A percentile compares a stretch with the other conserved stretches of the same genome.
Conservation (phyloP, 1,284 basidiomycete genomes). For the Apiotrichum akiyoshidainum region DNA sequence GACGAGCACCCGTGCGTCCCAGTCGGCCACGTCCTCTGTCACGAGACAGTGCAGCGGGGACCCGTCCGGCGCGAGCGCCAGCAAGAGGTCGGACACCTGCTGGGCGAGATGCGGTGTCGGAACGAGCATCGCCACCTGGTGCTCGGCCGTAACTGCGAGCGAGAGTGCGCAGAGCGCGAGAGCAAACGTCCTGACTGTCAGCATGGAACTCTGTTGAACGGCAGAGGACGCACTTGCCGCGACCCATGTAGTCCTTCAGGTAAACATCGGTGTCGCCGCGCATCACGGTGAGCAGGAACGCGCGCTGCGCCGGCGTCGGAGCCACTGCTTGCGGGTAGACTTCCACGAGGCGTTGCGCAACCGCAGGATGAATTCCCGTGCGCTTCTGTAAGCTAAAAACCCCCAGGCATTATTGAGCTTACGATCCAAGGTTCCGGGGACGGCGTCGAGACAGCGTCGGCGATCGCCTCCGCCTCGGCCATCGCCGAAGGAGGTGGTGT, state of each 20-base stretch:
- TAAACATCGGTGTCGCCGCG: slow-evolving; percentile 30
- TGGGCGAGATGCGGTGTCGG: slow-evolving; percentile 32
- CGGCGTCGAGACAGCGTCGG: not conserved
- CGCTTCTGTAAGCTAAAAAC: slow-evolving; percentile 16
- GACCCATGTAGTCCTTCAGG: slow-evolving; percentile 37
- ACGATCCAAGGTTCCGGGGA: slow-evolving; percentile 14
- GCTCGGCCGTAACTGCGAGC: slow-evolving; percentile 8
- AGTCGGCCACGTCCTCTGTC: not conserved
- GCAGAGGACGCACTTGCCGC: slow-evolving; percentile 35
- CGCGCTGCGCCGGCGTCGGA: slow-evolving; percentile 35
- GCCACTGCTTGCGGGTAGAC: slow-evolving; percentile 24
- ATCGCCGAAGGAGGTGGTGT: not conserved
- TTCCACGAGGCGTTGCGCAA: slow-evolving; percentile 6
- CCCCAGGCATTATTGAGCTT: too few species aligned
- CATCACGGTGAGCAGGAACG: slow-evolving; percentile 28
- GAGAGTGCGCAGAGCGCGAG: slow-evolving; percentile 28
- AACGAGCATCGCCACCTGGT: slow-evolving; percentile 25
- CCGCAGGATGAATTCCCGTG: slow-evolving; percentile 5
- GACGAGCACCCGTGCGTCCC: slow-evolving; percentile 20
- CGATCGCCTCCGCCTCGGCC: too few species aligned
- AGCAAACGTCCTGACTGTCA: slow-evolving; percentile 11
- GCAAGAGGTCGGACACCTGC: slow-evolving; percentile 23
- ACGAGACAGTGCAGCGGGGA: not conserved
- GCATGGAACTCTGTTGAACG: not conserved
- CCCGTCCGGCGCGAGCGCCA: not conserved